phyloP scores from a whole-genome alignment of 805 yeast genomes.

The Starmerella khaoyaiensis region DNA sequence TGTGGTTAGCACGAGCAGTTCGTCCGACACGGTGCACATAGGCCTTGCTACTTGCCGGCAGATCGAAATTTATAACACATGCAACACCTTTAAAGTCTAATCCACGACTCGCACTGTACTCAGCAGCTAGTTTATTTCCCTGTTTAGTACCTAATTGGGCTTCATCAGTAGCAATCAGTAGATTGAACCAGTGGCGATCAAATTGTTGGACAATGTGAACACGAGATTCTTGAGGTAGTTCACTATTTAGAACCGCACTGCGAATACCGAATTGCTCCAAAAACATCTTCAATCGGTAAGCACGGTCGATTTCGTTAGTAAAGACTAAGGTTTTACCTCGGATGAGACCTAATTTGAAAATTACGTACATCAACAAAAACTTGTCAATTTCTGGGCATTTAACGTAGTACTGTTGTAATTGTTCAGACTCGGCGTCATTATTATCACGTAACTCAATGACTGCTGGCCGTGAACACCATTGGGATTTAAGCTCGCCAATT shows the following conservation, averaged over 20 bases:
- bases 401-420: conserved; percentile 69
- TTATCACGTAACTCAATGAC: conserved; percentile 68
- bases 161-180: conserved; percentile 92
- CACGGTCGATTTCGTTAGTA: conserved; percentile 90
- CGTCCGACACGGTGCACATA: conserved; percentile 92
- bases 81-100: conserved; percentile 94
- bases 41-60: conserved; percentile 78
- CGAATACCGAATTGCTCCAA: conserved; percentile 89
- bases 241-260: conserved; percentile 79
- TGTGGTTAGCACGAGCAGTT: conserved; percentile 93
- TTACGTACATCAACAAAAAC: conserved; percentile 78
- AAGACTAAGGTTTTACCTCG: conserved; percentile 84
- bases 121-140: conserved; percentile 27
- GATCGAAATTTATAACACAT: conserved; percentile 88
- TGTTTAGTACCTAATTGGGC: conserved; percentile 35
- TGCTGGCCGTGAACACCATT: conserved; percentile 74
- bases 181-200: conserved; percentile 73
- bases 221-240: conserved; percentile 83
- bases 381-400: conserved; percentile 83
- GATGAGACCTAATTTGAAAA: conserved; percentile 73
- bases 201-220: conserved; percentile 91
- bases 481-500: conserved; percentile 56
- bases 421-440: conserved; percentile 34
- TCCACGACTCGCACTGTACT: conserved; percentile 92
- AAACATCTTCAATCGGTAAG: conserved; percentile 79